These are phyloP conservation scores for Sherardia arvensis DNA, from an alignment of 257 asterid genomes.

Conservation along the genomic window DNA sequence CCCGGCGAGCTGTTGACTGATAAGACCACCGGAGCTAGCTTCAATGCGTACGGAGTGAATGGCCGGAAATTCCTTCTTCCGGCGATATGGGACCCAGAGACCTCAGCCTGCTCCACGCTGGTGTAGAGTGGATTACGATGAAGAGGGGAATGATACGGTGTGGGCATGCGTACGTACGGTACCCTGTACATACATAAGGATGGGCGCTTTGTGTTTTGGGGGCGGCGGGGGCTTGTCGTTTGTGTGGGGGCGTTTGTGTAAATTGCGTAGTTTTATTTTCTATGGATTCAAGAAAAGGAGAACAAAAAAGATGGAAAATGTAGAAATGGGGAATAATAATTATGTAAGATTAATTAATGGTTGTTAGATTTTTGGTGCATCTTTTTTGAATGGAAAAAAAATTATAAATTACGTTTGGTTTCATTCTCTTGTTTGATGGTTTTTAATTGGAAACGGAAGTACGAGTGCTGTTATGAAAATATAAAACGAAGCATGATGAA, in stretches of 20 bases:
- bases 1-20: constrained; percentile 49
- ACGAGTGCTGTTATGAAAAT: not conserved
- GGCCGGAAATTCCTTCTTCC: constrained; percentile 71
- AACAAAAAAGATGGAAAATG: constrained; percentile 10
- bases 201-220: not conserved
- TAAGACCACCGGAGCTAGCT: constrained; percentile 50
- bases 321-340: constrained; percentile 8
- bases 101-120: constrained; percentile 54
- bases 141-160: constrained; percentile 11
- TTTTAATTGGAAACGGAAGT: not conserved
- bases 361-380: not conserved
- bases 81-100: constrained; percentile 82
- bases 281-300: not conserved
- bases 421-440: not conserved
- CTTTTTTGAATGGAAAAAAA: not conserved
- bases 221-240: constrained; percentile 20
- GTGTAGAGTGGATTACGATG: constrained; percentile 13
- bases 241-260: constrained; percentile 32
- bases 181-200: constrained; percentile 13
- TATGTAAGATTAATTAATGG: constrained; percentile 1
- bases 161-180: constrained; percentile 11
- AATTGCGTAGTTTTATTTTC: constrained; percentile 13
- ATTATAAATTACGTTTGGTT: not conserved
- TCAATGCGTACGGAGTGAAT: constrained; percentile 55
- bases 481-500: not conserved